Evolutionary conservation across 371 early-diverging fungal species (phyloP), one percentile per base, ranked within the genome.

Genomic region (Chytridium lagenaria): DNA sequence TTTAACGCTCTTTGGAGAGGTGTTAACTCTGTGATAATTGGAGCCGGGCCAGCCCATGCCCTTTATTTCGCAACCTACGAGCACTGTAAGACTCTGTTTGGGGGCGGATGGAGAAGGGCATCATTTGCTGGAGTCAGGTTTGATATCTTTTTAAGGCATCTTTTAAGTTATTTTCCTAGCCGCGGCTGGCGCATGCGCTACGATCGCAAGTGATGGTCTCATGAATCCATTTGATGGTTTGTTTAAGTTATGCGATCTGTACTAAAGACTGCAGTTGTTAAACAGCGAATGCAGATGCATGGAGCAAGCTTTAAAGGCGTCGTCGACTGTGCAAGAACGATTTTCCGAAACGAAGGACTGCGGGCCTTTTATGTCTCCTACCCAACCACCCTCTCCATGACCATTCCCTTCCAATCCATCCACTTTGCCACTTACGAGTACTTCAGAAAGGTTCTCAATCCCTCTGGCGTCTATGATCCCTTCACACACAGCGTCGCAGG

Each of bases 11-110:
- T 98, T 59, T 98, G 96, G 96, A 85, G 95, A 50, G 98, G 98
- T 26, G 94, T 97, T 16, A 90, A 87, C 76, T 94, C 95, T 2
- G 94, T 97, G 10, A 87, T 96, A 1, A 69, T 95, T 70, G 97
- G 97, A 5, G 96, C 97, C 0, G 98, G 98, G 0, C 98, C 98
- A 1, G 93, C 98, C 1, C 98, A 98, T 76, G 98, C 98, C 0
- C 83, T 98, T 31, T 95, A 96, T 77, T 98, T 97, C 87, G 95
- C 94, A 15, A 92, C 93, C 0, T 98, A 98, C 80, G 98, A 98
- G 73, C 86, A 90, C 36, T 91, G 90, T 69, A 98, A 96, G 84
- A 88, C 88, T 31, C 52, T 84, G 1, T 90, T 94, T 75, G 90
- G n/a, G 90, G 80, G 10, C 84, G 83, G 72, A 77, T 61, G 79